A percentile compares a stretch with the other conserved stretches of the same genome.
phyloP scores from a whole-genome alignment of 1,284 basidiomycete genomes.

The Cystobasidiaceae sp. region DNA sequence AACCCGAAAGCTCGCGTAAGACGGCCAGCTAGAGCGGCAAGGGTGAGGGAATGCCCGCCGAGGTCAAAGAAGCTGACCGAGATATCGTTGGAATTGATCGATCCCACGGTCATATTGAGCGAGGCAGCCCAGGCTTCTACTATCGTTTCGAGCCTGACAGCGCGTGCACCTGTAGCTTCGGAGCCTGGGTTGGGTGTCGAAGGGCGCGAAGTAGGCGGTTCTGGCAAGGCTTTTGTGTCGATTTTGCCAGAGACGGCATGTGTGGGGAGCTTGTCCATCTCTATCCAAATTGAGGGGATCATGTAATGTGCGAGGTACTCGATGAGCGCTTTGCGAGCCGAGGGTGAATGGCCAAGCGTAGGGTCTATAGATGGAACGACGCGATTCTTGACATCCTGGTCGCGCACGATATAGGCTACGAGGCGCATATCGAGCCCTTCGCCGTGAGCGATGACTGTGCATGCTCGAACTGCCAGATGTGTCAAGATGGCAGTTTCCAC shows the following conservation, averaged over 20 bases:
- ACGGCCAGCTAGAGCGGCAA: constrained; percentile 44
- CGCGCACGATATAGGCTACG: constrained; percentile 44
- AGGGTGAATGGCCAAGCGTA: constrained; percentile 41
- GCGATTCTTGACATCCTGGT: constrained; percentile 36
- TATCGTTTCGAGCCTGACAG: constrained; percentile 41
- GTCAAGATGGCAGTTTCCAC: constrained; percentile 45
- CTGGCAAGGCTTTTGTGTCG: constrained; percentile 43
- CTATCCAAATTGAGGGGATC: constrained; percentile 45
- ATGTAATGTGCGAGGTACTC: constrained; percentile 44
- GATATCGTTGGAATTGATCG: constrained; percentile 32
- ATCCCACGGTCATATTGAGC: constrained; percentile 41
- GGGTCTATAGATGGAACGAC: constrained; percentile 39
- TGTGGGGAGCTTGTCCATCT: constrained; percentile 42
- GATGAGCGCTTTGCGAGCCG: constrained; percentile 39
- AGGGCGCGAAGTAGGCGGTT: constrained; percentile 29
- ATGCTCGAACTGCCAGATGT: constrained; percentile 42
- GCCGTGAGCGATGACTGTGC: constrained; percentile 43
- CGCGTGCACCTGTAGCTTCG: constrained; percentile 32
- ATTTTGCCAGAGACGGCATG: constrained; percentile 46
- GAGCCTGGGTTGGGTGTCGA: constrained; percentile 20
- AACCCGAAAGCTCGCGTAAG: constrained; percentile 44
- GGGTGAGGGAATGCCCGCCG: constrained; percentile 45
- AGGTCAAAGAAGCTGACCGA: constrained; percentile 43
- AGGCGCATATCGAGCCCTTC: constrained; percentile 44
- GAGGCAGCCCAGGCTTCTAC: constrained; percentile 43